These are phyloP conservation scores for Dryas alaskensis DNA, from an alignment of 306 rosid genomes.

Conservation along the genomic window DNA sequence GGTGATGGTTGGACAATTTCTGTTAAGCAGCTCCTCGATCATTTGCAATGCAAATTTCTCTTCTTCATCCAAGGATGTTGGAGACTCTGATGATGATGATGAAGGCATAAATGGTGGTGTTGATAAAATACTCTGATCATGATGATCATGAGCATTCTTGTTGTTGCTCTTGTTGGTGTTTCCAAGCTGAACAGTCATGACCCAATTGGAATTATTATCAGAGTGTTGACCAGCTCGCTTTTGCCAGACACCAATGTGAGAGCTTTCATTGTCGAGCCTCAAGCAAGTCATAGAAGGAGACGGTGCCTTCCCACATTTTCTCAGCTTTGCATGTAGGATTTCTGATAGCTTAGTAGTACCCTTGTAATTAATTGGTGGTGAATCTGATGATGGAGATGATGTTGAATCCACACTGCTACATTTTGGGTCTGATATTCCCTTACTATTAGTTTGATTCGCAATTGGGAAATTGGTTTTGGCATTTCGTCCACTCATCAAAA, in stretches of 20 bases:
- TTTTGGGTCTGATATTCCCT: neutral
- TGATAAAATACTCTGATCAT: neutral
- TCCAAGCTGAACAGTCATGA: constrained; percentile 64
- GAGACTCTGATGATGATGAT: neutral
- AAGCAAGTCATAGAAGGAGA: constrained; percentile 90
- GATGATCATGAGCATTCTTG: neutral
- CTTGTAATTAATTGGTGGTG: too few relatives aligned
- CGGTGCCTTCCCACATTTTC: constrained; percentile 62
- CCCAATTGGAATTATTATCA: constrained; percentile 67
- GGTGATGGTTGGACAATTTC: constrained; percentile 39
- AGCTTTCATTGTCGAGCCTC: constrained; percentile 82
- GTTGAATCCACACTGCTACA: neutral
- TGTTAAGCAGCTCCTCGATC: constrained; percentile 89
- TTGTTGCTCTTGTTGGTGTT: constrained; percentile 20
- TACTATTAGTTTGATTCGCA: constrained; percentile 29
- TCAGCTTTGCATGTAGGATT: constrained; percentile 74
- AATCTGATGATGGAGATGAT: too few relatives aligned
- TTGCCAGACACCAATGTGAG: constrained; percentile 89
- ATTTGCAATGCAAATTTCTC: constrained; percentile 79
- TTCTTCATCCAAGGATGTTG: constrained; percentile 39
- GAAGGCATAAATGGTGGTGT: constrained; percentile 1
- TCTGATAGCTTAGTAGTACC: constrained; percentile 39
- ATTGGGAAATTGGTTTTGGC: constrained; percentile 54
- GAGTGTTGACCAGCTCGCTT: constrained; percentile 65
- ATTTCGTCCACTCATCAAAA: constrained; percentile 47